Percentiles rank a stretch among this genome's conserved stretches.
Evolutionary conservation across 345 rosid species (phyloP).

Genomic region (Gossypium anomalum): DNA sequence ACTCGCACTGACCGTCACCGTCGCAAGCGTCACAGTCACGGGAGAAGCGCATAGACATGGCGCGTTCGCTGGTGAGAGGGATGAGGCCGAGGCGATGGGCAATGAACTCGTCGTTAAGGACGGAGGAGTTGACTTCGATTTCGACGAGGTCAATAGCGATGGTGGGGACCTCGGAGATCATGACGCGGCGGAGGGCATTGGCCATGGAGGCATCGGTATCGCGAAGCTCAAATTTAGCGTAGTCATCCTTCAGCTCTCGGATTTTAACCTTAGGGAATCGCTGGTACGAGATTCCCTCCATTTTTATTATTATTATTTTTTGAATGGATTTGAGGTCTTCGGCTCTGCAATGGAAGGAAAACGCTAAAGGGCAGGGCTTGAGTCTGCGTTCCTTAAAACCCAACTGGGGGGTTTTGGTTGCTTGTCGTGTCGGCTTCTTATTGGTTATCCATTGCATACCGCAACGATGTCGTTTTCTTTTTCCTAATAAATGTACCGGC

Average conservation of each 20-base stretch:
- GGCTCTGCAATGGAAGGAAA: no score
- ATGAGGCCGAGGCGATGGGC: conserved; percentile 91
- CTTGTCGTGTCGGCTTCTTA: no score
- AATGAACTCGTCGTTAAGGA: conserved; percentile 89
- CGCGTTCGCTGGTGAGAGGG: conserved; percentile 81
- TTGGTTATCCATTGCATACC: no score
- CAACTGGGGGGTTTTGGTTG: no score
- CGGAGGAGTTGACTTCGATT: conserved; percentile 85
- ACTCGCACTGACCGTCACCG: conserved; percentile 97
- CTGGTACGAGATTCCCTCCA: conserved; percentile 81
- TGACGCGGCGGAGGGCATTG: conserved; percentile 93
- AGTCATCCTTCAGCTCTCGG: conserved; percentile 30
- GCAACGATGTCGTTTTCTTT: no score
- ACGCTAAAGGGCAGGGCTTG: no score
- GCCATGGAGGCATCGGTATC: conserved; percentile 89
- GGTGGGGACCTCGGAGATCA: conserved; percentile 97
- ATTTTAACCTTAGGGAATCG: conserved; percentile 80
- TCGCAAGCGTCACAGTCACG: conserved; percentile 95
- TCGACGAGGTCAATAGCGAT: conserved; percentile 94
- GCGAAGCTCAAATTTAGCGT: conserved; percentile 84
- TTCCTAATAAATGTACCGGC: no score
- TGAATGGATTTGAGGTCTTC: no score
- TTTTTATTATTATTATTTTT: conserved; percentile 35
- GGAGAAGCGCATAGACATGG: conserved; percentile 94
- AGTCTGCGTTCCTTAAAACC: no score